These are phyloP conservation scores for Acanthamoeba castellanii DNA, from an alignment of 208 protist genomes.

Conservation along the genomic window DNA sequence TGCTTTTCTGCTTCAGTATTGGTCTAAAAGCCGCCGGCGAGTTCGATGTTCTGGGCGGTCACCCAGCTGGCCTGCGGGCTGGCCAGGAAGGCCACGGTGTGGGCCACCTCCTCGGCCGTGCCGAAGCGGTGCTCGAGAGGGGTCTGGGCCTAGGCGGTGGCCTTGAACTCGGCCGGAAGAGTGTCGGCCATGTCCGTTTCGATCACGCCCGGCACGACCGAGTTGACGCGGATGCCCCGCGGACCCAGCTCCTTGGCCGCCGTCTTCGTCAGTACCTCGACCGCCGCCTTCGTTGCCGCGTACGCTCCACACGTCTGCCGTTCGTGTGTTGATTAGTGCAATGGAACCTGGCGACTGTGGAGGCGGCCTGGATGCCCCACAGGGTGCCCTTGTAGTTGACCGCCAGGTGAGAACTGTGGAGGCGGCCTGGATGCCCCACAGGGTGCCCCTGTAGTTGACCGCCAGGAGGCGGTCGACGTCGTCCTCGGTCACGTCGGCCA, in stretches of 20 bases:
- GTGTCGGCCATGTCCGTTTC: slow-evolving; percentile 7
- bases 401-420: neutral
- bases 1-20: no score
- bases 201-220: neutral
- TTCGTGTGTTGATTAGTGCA: no score
- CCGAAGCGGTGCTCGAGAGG: neutral
- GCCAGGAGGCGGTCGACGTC: neutral
- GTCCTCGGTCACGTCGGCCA: neutral
- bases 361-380: neutral
- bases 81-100: slow-evolving; percentile 8
- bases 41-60: neutral
- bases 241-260: slow-evolving; percentile 15
- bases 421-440: neutral
- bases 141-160: neutral
- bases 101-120: neutral
- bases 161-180: neutral
- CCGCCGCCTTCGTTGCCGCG: neutral
- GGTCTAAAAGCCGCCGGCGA: neutral
- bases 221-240: slow-evolving; percentile 25
- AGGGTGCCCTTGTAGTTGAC: slow-evolving; percentile 17
- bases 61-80: slow-evolving; percentile 50
- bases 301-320: neutral
- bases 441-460: neutral
- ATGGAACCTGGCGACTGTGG: no score
- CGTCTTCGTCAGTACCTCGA: neutral